Conservation (phyloP, 139 green algal genomes). For the Asterochloris sp. region DNA sequence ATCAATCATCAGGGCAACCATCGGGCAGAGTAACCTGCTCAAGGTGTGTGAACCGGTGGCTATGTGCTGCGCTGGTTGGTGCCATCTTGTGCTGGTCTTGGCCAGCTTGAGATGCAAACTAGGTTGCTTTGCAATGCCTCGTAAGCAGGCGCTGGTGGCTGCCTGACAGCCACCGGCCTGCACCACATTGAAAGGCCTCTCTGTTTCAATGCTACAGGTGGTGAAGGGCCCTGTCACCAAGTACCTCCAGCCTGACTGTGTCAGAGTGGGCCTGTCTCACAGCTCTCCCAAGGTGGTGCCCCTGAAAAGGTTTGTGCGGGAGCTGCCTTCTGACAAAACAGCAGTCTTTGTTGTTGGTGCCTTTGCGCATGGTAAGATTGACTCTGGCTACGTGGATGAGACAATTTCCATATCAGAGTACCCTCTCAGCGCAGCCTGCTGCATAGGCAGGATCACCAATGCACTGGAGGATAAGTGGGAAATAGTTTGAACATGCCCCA, state of each 20-base stretch:
- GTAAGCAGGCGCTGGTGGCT: too few species aligned
- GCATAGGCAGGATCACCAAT: conserved; percentile 80
- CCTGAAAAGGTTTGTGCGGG: conserved; percentile 40
- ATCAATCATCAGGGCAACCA: too few species aligned
- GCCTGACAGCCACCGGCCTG: too few species aligned
- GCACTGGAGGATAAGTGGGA: conserved; percentile 85
- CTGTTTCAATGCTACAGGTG: conserved; percentile 35
- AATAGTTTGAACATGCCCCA: conserved; percentile 55
- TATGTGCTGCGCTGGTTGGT: background rate
- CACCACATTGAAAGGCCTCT: too few species aligned
- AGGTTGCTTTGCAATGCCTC: too few species aligned
- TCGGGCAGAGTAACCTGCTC: background rate
- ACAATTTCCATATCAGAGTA: conserved; percentile 88
- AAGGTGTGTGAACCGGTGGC: background rate
- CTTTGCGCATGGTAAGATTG: conserved; percentile 91
- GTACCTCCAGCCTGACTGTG: conserved; percentile 66
- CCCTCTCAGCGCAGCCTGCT: conserved; percentile 87
- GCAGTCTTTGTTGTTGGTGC: conserved; percentile 90
- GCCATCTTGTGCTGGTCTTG: background rate
- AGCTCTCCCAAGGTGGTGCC: conserved; percentile 53
- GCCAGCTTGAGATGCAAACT: background rate
- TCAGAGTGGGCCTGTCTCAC: conserved; percentile 80
- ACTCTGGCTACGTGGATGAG: conserved; percentile 80
- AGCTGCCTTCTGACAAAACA: conserved; percentile 38
- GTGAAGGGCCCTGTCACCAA: conserved; percentile 88